Conservation (phyloP, 345 rosid species). For the Eucalyptus coolabah region DNA sequence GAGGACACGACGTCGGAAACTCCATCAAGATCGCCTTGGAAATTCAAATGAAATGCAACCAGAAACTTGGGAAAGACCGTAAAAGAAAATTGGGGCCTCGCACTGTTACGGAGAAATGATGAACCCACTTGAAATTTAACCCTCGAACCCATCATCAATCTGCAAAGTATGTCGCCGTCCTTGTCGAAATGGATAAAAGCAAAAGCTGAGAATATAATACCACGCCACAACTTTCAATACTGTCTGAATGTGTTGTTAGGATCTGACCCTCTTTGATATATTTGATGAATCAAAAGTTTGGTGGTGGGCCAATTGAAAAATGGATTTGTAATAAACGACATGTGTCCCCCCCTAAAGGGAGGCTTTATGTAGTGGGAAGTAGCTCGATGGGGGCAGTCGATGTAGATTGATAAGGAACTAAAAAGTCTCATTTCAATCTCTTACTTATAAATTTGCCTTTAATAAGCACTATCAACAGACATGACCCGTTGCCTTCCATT, state of each 20-base stretch:
- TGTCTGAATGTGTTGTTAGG: neutral
- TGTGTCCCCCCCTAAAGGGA: neutral
- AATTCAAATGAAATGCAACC: neutral
- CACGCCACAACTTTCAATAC: neutral
- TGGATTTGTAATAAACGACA: neutral
- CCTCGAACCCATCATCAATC: neutral
- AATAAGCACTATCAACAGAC: neutral
- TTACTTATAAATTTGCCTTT: neutral
- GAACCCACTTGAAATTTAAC: neutral
- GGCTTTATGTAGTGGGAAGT: neutral
- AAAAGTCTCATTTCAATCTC: neutral
- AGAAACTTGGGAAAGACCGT: neutral
- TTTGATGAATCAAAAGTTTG: neutral
- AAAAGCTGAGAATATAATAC: neutral
- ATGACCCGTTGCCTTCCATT: neutral
- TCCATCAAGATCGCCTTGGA: neutral
- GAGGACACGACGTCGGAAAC: neutral
- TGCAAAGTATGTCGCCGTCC: neutral
- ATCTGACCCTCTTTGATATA: neutral
- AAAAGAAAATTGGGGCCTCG: neutral
- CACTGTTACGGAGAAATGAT: neutral
- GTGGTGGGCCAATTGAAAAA: neutral
- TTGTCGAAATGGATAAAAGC: neutral
- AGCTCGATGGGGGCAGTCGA: neutral
- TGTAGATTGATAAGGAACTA: neutral